Evolutionary conservation across 2,329 filamentous ascomycete species (phyloP).

Genomic region (Nemania diffusa): DNA sequence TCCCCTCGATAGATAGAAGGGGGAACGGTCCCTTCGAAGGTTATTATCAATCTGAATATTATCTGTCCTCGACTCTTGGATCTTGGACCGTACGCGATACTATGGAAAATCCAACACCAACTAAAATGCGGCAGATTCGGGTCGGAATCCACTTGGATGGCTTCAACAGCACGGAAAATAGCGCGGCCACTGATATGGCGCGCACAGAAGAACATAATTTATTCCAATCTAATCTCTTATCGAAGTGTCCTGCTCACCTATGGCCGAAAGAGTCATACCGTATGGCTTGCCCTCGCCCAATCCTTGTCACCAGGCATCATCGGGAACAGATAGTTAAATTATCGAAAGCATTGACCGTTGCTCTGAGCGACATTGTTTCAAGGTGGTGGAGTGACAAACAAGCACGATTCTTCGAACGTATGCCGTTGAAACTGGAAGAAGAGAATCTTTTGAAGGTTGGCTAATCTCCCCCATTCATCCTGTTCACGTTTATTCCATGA

Average conservation of each 20-base stretch:
- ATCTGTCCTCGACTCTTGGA: too few relatives aligned
- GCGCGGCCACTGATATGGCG: background rate
- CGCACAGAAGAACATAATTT: constrained; percentile 6
- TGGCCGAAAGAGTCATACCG: constrained; percentile 48
- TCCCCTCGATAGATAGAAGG: too few relatives aligned
- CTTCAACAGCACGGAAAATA: background rate
- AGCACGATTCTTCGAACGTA: constrained; percentile 48
- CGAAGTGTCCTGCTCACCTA: constrained; percentile 32
- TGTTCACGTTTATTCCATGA: background rate
- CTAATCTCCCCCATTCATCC: background rate
- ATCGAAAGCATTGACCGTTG: constrained; percentile 47
- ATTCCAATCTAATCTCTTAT: constrained; percentile 19
- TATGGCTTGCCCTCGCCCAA: constrained; percentile 48
- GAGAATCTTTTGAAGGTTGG: constrained; percentile 47
- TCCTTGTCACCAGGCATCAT: constrained; percentile 49
- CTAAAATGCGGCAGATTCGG: constrained; percentile 20
- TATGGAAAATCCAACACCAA: constrained; percentile 11
- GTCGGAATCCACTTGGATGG: background rate
- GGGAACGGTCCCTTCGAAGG: too few relatives aligned
- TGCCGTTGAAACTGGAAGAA: constrained; percentile 50
- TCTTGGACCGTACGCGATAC: too few relatives aligned
- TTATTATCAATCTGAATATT: too few relatives aligned
- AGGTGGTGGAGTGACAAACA: constrained; percentile 53
- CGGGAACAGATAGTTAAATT: constrained; percentile 46
- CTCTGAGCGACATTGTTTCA: constrained; percentile 51